Evolutionary conservation across 495 filamentous ascomycete genomes (phyloP), one percentile per base, ranked within the genome.

Genomic region (Xylaria sp.): DNA sequence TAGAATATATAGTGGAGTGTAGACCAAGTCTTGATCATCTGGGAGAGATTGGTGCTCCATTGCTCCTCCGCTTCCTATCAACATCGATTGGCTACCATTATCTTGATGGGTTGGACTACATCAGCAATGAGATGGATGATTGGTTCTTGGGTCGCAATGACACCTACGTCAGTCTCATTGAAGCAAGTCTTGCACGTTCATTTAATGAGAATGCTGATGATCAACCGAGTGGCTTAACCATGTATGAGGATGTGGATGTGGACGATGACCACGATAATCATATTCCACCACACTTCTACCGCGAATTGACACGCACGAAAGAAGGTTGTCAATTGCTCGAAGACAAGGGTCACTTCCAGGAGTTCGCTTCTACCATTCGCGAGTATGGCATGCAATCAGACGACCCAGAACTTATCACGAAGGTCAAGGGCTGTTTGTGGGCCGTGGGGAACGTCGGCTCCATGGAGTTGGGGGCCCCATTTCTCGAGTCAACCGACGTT

Each of bases 51-150:
- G 97, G 97, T 8, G 96, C 96, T 52, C 96, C 96, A 3, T 84
- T 99, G 35, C 89, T 99, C 24, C 85, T 99, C 69, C 91, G 96
- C 69, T 99, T 99, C 77, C 79, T 99, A 64, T 97, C 94, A 3
- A 98, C 97, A 0, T 97, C 93, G 0, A 93, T 98, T 41, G 96
- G 96, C 6, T 99, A 99, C 73, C 95, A 98, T 81, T 99, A 99
- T 80, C 84, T 99, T 5, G 93, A 99, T 79, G 96, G 94, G 9
- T 86, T 99, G 21, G 96, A 99, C 80, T 99, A 99, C 74, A 99
- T 99, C 77, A 96, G 93, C 50, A 94, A 96, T 74, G 97, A 98
- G 77, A 99, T 99, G 96, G 96, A 99, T 77, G 96, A 98, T 80
- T 99, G 96, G 96, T 99, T 98, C 77, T 88, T 91, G 61, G 96